Evolutionary conservation across 108 stramenopile species (phyloP), one percentile per base, ranked within the genome.

Genomic region (Cyclotella sp.): DNA sequence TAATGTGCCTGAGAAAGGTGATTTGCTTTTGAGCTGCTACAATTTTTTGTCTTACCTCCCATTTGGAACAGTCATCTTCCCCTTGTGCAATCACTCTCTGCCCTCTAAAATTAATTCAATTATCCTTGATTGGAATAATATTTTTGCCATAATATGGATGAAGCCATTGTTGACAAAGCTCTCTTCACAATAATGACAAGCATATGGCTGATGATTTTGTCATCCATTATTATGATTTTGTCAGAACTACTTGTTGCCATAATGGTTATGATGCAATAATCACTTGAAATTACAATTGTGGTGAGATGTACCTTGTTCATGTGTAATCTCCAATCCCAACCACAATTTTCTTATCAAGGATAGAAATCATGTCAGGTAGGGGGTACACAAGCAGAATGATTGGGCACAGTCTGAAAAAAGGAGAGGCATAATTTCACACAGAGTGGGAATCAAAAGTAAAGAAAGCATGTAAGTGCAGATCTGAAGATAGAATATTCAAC

Each of bases 121-220:
- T 30, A 79, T 81, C 57, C 54, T 81, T 4, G 84, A 85, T 64
- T 79, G 84, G 7, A 79, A 85, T 40, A 59, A 34, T 0, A 81
- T 81, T 52, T 73, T 81, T 42, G 55, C 60, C 13, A 59, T 65
- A n/a, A n/a, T 7, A 81, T 76, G 79, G 72, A 85, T 52, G n/a
- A 63, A 28, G 24, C 55, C 18, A 73, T 85, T 21, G 39, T 84
- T 47, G 0, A 12, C 0, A 21, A 64, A 64, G 45, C n/a, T n/a
- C 21, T 12, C 28, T 39, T 13, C 24, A 11, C 16, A 9, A 1
- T 13, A 58, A 46, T 42, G 51, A 13, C 1, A 39, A 26, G 11
- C 8, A 3, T 4, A 21, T 3, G 11, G 55, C n/a, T 21, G 21
- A 24, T 55, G 55, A 3, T 1, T 12, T 55, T 55, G 22, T 2